Evolutionary conservation across 805 yeast species (phyloP), one percentile per base, ranked within the genome.

Genomic region (Cyberlindnera bimundalis): DNA sequence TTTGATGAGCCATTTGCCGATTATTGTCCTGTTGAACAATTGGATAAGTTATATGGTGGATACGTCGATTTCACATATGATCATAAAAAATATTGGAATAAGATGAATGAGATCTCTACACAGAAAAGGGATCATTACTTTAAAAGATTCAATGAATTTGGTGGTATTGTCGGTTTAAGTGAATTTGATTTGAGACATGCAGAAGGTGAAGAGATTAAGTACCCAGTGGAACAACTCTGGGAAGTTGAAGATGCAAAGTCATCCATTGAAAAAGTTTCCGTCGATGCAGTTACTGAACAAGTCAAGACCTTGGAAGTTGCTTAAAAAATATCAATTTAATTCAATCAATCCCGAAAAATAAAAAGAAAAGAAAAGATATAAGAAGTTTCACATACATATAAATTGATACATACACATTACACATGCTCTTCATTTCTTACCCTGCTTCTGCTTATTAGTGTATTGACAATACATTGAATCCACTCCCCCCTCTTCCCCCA

Each of bases 31-130:
- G 63, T 63, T 20, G 83, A 78, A 40, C 96, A 89, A 61, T 73
- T 93, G 47, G 97, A 89, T 59, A 71, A 74, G 55, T 81, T 79
- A 25, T 91, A 87, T 56, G 95, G 95, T 26, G 99, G 99, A 5
- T 61, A 68, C 26, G 83, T 87, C 37, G 85, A 87, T 54, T 93
- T 93, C 62, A 85, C 77, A 29, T 93, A 93, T 58, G 70, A 77
- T 33, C 98, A 93, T 54, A 76, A 74, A 4, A 63, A 70, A 18
- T 93, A 93, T 64, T 93, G 93, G 93, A 81, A 82, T 4, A 73
- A 71, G 31, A 64, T 91, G 70, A 67, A 69, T 37, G 71, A 75
- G 51, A 74, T 85, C 52, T 76, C 95, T 1, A 66, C 66, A 19
- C 65, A 62, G 24, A 84, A 79, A 55, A 78, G 79, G 54, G 59